phyloP scores from a whole-genome alignment of 805 yeast genomes.

The Candida nanaspora region DNA sequence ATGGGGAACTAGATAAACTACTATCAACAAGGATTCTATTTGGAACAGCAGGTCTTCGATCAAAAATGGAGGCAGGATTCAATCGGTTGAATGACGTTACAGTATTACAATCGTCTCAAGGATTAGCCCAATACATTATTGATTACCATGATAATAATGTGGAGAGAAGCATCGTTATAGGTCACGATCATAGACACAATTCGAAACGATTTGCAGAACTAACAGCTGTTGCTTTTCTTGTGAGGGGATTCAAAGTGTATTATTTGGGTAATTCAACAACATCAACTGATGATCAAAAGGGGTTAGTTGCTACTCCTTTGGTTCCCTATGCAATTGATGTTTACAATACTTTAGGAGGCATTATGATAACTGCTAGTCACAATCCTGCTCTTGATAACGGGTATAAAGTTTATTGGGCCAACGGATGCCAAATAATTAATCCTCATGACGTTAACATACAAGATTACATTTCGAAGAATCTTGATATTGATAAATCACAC shows the following conservation, averaged over 20 bases:
- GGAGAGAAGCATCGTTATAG: slow-evolving; percentile 53
- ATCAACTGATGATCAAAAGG: slow-evolving; percentile 4
- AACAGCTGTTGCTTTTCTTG: slow-evolving; percentile 66
- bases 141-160: slow-evolving; percentile 22
- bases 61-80: slow-evolving; percentile 88
- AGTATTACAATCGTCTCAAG: slow-evolving; percentile 85
- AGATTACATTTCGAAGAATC: slow-evolving; percentile 46
- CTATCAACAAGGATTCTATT: slow-evolving; percentile 61
- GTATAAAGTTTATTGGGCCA: slow-evolving; percentile 86
- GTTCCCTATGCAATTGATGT: slow-evolving; percentile 82
- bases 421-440: slow-evolving; percentile 94
- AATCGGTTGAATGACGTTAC: slow-evolving; percentile 85
- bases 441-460: slow-evolving; percentile 83
- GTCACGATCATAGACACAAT: slow-evolving; percentile 86
- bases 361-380: slow-evolving; percentile 90
- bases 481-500: slow-evolving; percentile 36
- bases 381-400: slow-evolving; percentile 87
- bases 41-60: slow-evolving; percentile 91
- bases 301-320: slow-evolving; percentile 73
- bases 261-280: slow-evolving; percentile 38
- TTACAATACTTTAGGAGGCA: slow-evolving; percentile 64
- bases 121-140: slow-evolving; percentile 50
- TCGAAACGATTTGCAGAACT: slow-evolving; percentile 75
- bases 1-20: slow-evolving; percentile 41
- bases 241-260: slow-evolving; percentile 63